These are phyloP conservation scores for Mariannaea elegans DNA, from an alignment of 2,329 filamentous ascomycete genomes.

Conservation along the genomic window DNA sequence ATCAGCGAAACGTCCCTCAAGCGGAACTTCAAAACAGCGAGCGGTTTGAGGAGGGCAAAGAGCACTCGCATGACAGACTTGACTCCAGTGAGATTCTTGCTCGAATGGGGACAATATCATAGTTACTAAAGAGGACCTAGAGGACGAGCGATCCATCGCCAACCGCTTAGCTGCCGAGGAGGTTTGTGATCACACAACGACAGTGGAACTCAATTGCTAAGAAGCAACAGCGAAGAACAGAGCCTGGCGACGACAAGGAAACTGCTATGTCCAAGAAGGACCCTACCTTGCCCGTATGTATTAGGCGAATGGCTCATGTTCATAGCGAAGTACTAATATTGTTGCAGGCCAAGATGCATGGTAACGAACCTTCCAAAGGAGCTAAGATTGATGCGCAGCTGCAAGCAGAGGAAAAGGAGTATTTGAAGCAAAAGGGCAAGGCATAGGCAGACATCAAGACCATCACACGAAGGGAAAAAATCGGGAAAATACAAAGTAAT, in stretches of 20 bases:
- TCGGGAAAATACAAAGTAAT: not conserved
- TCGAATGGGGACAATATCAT: conserved; percentile 51
- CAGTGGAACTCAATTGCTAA: conserved; percentile 2
- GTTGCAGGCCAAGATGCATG: conserved; percentile 69
- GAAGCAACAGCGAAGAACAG: conserved; percentile 42
- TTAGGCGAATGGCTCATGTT: not conserved
- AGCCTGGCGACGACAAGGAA: conserved; percentile 56
- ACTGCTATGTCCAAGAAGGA: conserved; percentile 62
- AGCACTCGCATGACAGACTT: conserved; percentile 71
- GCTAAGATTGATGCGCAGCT: conserved; percentile 77
- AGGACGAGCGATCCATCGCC: conserved; percentile 76
- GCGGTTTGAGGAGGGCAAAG: conserved; percentile 77
- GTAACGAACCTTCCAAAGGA: conserved; percentile 77
- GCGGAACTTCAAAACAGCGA: conserved; percentile 60
- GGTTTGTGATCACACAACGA: conserved; percentile 46
- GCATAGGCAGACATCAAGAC: too few relatives aligned
- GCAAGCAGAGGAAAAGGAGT: conserved; percentile 72
- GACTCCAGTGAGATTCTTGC: conserved; percentile 71
- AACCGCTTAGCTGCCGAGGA: conserved; percentile 75
- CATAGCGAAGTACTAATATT: not conserved
- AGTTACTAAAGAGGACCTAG: conserved; percentile 47
- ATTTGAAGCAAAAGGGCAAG: conserved; percentile 66
- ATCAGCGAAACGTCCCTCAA: conserved; percentile 73
- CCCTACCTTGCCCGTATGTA: conserved; percentile 64
- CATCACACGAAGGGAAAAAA: too few relatives aligned